Conservation (phyloP, 2,329 filamentous ascomycete genomes). For the Ascochyta viciae-villosae region DNA sequence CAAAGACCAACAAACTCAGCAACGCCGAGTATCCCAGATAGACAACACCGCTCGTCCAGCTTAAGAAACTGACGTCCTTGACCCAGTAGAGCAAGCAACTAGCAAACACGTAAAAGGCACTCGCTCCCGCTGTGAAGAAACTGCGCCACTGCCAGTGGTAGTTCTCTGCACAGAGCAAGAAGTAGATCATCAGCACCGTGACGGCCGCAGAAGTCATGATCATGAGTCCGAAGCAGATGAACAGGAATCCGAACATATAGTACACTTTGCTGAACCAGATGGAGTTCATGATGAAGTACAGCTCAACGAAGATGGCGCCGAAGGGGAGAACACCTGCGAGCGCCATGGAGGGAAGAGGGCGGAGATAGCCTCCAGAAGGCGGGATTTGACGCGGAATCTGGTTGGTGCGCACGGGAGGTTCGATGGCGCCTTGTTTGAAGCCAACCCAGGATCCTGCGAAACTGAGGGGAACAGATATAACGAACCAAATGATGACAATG, state of each 20-base stretch:
- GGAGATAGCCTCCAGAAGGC: slow-evolving; percentile 80
- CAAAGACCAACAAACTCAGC: slow-evolving; percentile 89
- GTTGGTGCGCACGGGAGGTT: slow-evolving; percentile 89
- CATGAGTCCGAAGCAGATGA: slow-evolving; percentile 97
- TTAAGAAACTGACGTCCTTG: slow-evolving; percentile 84
- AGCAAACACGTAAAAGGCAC: slow-evolving; percentile 87
- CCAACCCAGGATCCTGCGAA: slow-evolving; percentile 91
- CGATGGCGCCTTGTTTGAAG: slow-evolving; percentile 74
- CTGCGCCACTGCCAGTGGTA: slow-evolving; percentile 99
- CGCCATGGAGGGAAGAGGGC: slow-evolving; percentile 86
- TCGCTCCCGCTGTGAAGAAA: slow-evolving; percentile 90
- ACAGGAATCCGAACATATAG: slow-evolving; percentile 99
- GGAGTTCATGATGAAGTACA: slow-evolving; percentile 99
- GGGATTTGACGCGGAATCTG: slow-evolving; percentile 98
- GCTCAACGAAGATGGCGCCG: slow-evolving; percentile 94
- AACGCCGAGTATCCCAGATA: slow-evolving; percentile 93
- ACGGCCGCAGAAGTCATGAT: slow-evolving; percentile 92
- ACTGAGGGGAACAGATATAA: slow-evolving; percentile 92
- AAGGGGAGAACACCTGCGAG: slow-evolving; percentile 93
- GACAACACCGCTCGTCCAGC: slow-evolving; percentile 83
- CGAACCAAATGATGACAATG: slow-evolving; percentile 92
- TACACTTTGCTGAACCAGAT: slow-evolving; percentile 99
- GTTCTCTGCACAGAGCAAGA: slow-evolving; percentile 93
- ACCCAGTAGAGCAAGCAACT: slow-evolving; percentile 92
- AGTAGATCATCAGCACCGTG: slow-evolving; percentile 94